Evolutionary conservation across 768 basidiomycete genomes (phyloP).

Genomic region (Ephemerocybe angulata): DNA sequence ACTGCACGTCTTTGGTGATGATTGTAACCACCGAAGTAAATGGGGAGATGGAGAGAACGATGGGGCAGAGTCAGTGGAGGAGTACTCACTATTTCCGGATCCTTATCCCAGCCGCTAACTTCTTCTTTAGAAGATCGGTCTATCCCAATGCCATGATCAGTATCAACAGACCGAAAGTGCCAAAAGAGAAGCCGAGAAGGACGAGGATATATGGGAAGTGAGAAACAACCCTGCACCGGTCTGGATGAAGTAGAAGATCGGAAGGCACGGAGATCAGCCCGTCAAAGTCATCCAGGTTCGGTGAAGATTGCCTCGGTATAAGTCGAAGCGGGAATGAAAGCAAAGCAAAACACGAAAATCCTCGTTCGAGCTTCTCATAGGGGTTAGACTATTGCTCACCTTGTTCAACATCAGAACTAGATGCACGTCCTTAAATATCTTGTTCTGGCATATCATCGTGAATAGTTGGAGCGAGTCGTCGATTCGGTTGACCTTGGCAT

Average conservation of each 20-base stretch:
- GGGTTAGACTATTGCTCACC: constrained; percentile 37
- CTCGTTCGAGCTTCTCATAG: not conserved
- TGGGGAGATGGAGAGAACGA: not conserved
- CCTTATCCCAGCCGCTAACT: constrained; percentile 61
- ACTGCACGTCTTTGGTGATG: too few species aligned
- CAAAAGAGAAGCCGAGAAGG: not conserved
- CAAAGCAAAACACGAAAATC: not conserved
- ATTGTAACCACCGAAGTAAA: not conserved
- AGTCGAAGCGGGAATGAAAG: not conserved
- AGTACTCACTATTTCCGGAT: constrained; percentile 72
- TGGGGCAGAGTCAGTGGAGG: not conserved
- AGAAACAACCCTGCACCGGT: too few species aligned
- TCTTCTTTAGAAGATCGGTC: constrained; percentile 71
- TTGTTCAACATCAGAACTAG: constrained; percentile 78
- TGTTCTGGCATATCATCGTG: constrained; percentile 70
- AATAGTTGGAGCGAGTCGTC: constrained; percentile 81
- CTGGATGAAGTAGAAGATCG: too few species aligned
- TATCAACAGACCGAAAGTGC: not conserved
- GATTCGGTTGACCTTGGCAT: constrained; percentile 72
- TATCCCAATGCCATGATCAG: constrained; percentile 21
- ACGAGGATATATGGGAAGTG: not conserved
- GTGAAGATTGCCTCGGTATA: not conserved
- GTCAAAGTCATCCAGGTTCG: constrained; percentile 7
- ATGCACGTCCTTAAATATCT: constrained; percentile 67
- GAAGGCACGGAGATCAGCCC: not conserved